A percentile compares a stretch with the other conserved stretches of the same genome.
Conservation (phyloP, 805 yeast genomes). For the Ogataea siamensis region DNA sequence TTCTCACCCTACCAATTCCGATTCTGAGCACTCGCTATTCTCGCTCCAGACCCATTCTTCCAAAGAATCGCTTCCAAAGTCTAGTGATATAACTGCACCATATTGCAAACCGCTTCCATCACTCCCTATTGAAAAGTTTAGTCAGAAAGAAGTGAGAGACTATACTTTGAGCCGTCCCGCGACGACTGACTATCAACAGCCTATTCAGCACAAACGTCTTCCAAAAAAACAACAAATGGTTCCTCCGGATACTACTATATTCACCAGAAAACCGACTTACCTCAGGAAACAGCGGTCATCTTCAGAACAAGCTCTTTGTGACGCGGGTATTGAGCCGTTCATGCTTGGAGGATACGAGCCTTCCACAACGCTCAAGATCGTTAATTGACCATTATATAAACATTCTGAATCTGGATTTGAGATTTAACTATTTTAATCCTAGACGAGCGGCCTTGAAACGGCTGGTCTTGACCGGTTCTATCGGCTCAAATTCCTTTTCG, state of each 20-base stretch:
- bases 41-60: constrained; percentile 14
- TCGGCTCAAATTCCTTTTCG: constrained; percentile 62
- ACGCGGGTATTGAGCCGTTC: constrained; percentile 29
- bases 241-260: constrained; percentile 26
- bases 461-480: constrained; percentile 62
- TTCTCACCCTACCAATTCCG: constrained; percentile 3
- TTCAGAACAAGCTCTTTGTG: constrained; percentile 24
- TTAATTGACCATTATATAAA: too few species aligned
- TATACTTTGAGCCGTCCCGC: constrained; percentile 11
- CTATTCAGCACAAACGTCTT: constrained; percentile 5
- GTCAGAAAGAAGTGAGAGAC: constrained; percentile 25
- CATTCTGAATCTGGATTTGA: too few species aligned
- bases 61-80: constrained; percentile 1
- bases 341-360: constrained; percentile 32
- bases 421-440: too few species aligned
- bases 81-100: neutral
- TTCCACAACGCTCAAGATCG: constrained; percentile 18
- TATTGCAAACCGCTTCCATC: constrained; percentile 21
- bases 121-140: constrained; percentile 24
- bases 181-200: neutral
- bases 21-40: constrained; percentile 18
- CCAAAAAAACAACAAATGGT: constrained; percentile 1
- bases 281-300: constrained; percentile 17
- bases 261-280: constrained; percentile 26
- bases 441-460: constrained; percentile 61